Evolutionary conservation across 2,329 filamentous ascomycete species (phyloP).

Genomic region (Fusarium pseudonygamai): DNA sequence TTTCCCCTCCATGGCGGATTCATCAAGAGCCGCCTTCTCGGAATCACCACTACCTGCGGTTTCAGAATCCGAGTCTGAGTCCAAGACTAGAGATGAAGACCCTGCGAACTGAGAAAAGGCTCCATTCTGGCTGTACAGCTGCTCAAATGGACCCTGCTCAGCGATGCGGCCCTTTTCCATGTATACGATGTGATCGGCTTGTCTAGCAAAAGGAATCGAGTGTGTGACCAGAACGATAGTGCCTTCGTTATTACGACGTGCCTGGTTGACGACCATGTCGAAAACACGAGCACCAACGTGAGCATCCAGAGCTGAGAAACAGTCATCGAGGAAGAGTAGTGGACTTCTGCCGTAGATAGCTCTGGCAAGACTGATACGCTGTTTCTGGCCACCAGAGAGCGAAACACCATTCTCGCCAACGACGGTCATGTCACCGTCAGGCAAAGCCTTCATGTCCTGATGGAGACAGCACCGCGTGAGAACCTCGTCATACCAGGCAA

Average conservation of each 20-base stretch:
- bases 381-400: conserved; percentile 20
- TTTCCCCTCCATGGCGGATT: accelerated
- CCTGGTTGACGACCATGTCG: conserved; percentile 17
- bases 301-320: conserved; percentile 19
- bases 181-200: conserved; percentile 20
- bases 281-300: conserved; percentile 22
- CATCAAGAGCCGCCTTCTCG: accelerated
- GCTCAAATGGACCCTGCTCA: conserved; percentile 15
- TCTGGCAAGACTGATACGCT: conserved; percentile 23
- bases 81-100: not conserved
- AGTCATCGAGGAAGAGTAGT: conserved; percentile 23
- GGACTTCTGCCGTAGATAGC: conserved; percentile 16
- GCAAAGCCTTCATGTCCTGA: conserved; percentile 3
- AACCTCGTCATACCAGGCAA: conserved; percentile 18
- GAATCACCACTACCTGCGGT: not conserved
- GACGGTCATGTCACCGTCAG: conserved; percentile 24
- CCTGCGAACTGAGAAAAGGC: conserved; percentile 1
- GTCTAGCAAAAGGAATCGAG: conserved; percentile 17
- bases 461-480: conserved; percentile 17
- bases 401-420: conserved; percentile 27
- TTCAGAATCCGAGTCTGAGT: not conserved
- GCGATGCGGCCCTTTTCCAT: conserved; percentile 7
- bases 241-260: not conserved
- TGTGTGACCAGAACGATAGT: conserved; percentile 12
- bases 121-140: not conserved